Conservation (phyloP, 208 protist genomes). For the Crithidia sp. region DNA sequence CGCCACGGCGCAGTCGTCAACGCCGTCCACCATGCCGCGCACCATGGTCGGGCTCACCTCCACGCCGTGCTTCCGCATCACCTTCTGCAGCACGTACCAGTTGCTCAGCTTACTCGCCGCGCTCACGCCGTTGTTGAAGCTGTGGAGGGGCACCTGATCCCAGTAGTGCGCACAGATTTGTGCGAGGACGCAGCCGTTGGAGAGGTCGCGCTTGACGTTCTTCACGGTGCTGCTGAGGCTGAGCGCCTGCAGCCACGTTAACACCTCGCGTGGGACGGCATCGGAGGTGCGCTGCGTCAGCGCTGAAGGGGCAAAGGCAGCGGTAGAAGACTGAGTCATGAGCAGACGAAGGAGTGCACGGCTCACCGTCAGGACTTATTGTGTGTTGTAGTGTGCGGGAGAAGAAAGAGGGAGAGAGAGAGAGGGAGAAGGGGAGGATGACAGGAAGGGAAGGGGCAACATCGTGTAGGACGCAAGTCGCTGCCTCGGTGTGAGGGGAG, state of each 20-base stretch:
- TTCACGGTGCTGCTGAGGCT: constrained; percentile 78
- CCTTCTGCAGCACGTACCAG: constrained; percentile 82
- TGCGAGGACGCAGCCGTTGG: constrained; percentile 93
- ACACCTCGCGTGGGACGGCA: constrained; percentile 81
- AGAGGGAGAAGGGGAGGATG: too few relatives aligned
- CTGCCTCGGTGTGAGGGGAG: too few relatives aligned
- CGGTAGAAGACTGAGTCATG: neutral
- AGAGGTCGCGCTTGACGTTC: constrained; percentile 88
- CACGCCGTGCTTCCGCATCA: constrained; percentile 64
- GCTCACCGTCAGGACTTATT: too few relatives aligned
- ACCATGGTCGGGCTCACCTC: constrained; percentile 77
- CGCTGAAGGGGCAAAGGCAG: neutral
- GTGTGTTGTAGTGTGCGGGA: too few relatives aligned
- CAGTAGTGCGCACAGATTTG: constrained; percentile 95
- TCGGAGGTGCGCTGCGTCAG: constrained; percentile 10
- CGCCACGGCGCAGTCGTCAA: constrained; percentile 69
- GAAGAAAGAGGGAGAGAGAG: too few relatives aligned
- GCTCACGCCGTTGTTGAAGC: constrained; percentile 83
- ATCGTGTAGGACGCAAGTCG: too few relatives aligned
- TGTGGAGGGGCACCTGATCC: constrained; percentile 89
- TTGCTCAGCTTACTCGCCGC: constrained; percentile 85
- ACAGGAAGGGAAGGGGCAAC: too few relatives aligned
- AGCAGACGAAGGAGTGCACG: too few relatives aligned
- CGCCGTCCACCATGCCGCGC: constrained; percentile 76
- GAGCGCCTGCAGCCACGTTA: constrained; percentile 93